Percentiles rank a stretch among this genome's conserved stretches.
These are phyloP conservation scores for Neurospora tetraspora DNA, from an alignment of 495 filamentous ascomycete genomes.

Conservation along the genomic window DNA sequence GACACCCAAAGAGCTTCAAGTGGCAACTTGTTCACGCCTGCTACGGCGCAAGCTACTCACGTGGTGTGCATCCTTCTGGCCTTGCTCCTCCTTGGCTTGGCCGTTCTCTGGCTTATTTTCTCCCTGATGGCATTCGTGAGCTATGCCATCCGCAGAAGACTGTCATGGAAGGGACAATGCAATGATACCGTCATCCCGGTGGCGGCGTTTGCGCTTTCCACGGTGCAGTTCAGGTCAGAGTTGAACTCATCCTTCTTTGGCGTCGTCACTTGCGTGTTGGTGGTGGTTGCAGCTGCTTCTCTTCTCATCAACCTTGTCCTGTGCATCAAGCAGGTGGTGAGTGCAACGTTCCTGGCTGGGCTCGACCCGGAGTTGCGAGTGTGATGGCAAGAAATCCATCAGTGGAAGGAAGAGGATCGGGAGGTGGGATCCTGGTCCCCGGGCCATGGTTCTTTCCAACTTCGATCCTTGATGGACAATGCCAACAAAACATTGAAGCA, in stretches of 20 bases:
- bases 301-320: conserved; percentile 1
- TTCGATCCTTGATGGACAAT: not conserved
- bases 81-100: conserved; percentile 7
- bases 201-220: conserved; percentile 1
- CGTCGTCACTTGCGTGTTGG: conserved; percentile 2
- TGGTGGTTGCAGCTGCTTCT: not conserved
- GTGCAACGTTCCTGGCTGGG: not conserved
- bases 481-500: not conserved
- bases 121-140: not conserved
- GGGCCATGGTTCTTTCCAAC: not conserved
- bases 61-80: conserved; percentile 4
- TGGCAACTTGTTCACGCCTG: not conserved
- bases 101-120: conserved; percentile 1
- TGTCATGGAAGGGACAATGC: conserved; percentile 7
- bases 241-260: conserved; percentile 5
- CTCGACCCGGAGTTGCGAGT: not conserved
- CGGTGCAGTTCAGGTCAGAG: not conserved
- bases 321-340: not conserved
- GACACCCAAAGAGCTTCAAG: not conserved
- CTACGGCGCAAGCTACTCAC: not conserved
- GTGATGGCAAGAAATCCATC: not conserved
- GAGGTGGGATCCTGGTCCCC: not conserved
- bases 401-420: not conserved
- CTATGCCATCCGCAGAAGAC: not conserved
- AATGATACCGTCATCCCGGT: conserved; percentile 2